Base-by-base conservation (phyloP, 768 basidiomycete species). In the Hygrocybe punicea region DNA sequence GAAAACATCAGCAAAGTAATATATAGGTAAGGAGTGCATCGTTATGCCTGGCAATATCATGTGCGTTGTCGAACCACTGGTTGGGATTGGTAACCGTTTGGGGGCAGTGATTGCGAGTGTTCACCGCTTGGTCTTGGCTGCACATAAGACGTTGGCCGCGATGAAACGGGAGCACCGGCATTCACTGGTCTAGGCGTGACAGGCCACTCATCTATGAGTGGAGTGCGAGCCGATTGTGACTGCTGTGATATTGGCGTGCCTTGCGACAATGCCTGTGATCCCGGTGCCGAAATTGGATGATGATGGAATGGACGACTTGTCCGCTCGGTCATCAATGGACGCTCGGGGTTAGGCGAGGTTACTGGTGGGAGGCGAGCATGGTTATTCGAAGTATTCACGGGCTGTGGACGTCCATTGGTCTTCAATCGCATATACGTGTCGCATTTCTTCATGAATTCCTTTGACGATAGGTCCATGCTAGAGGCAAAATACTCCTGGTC, bases 401-500 rank as follows among this genome's bases (percentile, higher is more conserved):
- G 76, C 64, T 16, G 76, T 73, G 25, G 78, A 71, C 80, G 74
- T n/a, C 85, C 85, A 59, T 84, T 86, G 39, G 70, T 76, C 71
- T 84, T 89, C 29, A 88, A 62, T 56, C 83, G 84, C 81, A 93
- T 84, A 71, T 93, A 96, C n/a, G 86, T 87, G 59, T 94, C 92
- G 60, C 90, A 92, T 73, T 91, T 95, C 81, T 92, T 97, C 76
- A 98, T 75, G 68, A 98, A 93, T 45, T 99, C 96, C 70, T 96
- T 96, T 62, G 87, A 85, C 1, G 94, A 93, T 24, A 98, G 80
- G 39, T 98, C 96, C 73, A 94, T 72, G 51, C 84, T 86, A 70
- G 85, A 93, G 48, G 83, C 77, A 69, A 99, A 97, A 69, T 95
- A 91, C 33, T 98, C 94, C 67, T 93, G 90, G 63, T 98, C 94